Evolutionary conservation across 2,329 filamentous ascomycete genomes (phyloP), one percentile per base, ranked within the genome.

Genomic region (Hymenoscyphus infarciens): DNA sequence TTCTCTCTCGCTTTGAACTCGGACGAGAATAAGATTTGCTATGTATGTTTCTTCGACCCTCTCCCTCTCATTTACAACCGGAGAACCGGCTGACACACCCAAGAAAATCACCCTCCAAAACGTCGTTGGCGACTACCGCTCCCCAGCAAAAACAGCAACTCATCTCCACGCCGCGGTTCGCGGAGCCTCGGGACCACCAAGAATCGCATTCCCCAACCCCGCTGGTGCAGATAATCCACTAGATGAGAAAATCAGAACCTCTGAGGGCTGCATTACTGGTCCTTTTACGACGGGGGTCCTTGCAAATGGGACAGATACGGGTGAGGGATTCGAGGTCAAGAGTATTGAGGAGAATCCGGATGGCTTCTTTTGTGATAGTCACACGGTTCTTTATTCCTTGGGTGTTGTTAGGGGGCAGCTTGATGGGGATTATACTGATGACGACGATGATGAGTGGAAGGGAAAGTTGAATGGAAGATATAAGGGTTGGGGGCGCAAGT

Each of bases 1-100:
- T 83, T 79, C 75, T 77, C 80, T 67, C 79, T 78, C 65, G 79
- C 78, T 60, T 76, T 83, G 72, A 82, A 82, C 71, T 71, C 74
- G 61, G 69, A 73, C 1, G 60, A 63, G 22, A 66, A 74, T 35
- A 70, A 66, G 2, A 73, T 74, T 42, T 74, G 72, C 67, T 74
- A 69, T 39, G 71, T 72, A 64, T 27, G 65, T 62, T n/a, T n/a
- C n/a, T n/a, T n/a, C n/a, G n/a, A n/a, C n/a, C 5, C 45, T 13
- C 33, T 11, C 38, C 19, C 27, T n/a, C n/a, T n/a, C n/a, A n/a
- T n/a, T n/a, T n/a, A n/a, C n/a, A n/a, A n/a, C n/a, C n/a, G n/a
- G 5, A 45, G 2, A 19, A 3, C 16, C 25, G n/a, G 22, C 35
- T 25, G 38, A 42, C 25, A 38, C 49, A 52, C 29, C 8, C 29